Percentiles rank a stretch among this genome's conserved stretches.
Evolutionary conservation across 805 yeast species (phyloP).

Genomic region (Yamadazyma tumulicola): DNA sequence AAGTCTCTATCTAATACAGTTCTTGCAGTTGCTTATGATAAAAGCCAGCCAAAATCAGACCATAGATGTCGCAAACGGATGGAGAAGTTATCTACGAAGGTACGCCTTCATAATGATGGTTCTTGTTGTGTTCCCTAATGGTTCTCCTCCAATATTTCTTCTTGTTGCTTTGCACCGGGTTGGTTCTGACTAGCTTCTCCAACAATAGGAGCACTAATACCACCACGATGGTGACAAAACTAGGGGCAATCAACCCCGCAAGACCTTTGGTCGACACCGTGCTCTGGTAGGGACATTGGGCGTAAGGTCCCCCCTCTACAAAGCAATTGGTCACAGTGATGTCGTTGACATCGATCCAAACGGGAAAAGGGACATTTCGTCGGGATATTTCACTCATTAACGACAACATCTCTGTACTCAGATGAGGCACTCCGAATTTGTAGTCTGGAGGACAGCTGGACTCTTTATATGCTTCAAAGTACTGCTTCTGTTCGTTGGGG

Average conservation of each 20-base stretch:
- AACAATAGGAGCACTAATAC: conserved; percentile 49
- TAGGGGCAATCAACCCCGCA: conserved; percentile 62
- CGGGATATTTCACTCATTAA: conserved; percentile 25
- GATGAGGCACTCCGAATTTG: conserved; percentile 30
- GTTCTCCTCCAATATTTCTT: conserved; percentile 61
- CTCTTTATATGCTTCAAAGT: conserved; percentile 40
- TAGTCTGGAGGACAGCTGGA: conserved; percentile 32
- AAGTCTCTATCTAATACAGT: too few relatives aligned
- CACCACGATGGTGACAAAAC: conserved; percentile 54
- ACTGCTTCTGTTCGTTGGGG: conserved; percentile 27
- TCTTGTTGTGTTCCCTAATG: conserved; percentile 50
- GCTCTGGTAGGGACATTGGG: conserved; percentile 72
- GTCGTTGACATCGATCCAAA: conserved; percentile 84
- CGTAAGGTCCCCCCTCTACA: conserved; percentile 78
- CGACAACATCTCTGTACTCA: conserved; percentile 33
- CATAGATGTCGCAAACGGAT: too few relatives aligned
- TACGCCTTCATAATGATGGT: conserved; percentile 79
- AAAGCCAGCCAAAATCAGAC: not conserved
- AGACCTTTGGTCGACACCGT: conserved; percentile 54
- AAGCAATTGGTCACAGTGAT: conserved; percentile 73
- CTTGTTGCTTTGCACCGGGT: conserved; percentile 71
- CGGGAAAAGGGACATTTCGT: conserved; percentile 27
- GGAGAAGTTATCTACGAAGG: conserved; percentile 74
- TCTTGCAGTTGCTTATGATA: not conserved
- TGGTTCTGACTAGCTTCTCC: conserved; percentile 50